These are phyloP conservation scores for Cyberlindnera misumaiensis DNA, from an alignment of 805 yeast species.

Conservation along the genomic window DNA sequence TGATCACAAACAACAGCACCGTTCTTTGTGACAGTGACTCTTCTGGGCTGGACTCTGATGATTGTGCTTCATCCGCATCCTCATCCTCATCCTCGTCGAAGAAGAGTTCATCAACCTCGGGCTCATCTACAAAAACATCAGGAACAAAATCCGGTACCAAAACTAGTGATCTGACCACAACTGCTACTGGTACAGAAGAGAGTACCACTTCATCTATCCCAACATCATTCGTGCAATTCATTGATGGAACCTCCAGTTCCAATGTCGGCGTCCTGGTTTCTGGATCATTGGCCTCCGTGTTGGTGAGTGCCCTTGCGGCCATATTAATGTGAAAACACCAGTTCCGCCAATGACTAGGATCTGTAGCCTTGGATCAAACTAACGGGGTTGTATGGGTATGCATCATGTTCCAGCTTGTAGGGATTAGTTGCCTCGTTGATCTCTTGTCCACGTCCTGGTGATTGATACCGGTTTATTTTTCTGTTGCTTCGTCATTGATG, in stretches of 20 bases:
- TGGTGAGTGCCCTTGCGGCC: too few species aligned
- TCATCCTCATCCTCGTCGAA: constrained; percentile 12
- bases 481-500: too few species aligned
- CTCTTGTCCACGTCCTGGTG: too few species aligned
- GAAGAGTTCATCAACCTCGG: constrained; percentile 1
- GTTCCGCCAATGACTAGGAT: too few species aligned
- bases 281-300: neutral
- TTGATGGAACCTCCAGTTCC: neutral
- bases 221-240: constrained; percentile 5
- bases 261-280: constrained; percentile 1
- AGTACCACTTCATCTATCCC: constrained; percentile 2
- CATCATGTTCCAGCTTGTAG: too few species aligned
- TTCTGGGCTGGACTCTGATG: constrained; percentile 57
- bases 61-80: constrained; percentile 12
- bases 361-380: too few species aligned
- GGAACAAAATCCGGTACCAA: constrained; percentile 1
- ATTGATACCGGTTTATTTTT: too few species aligned
- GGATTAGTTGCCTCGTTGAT: too few species aligned
- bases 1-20: constrained; percentile 57
- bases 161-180: constrained; percentile 4
- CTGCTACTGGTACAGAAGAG: constrained; percentile 1
- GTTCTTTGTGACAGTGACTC: constrained; percentile 54
- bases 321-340: too few species aligned
- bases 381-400: too few species aligned
- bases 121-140: constrained; percentile 3